Evolutionary conservation across 257 asterid genomes (phyloP).

Genomic region (Leonotis leonurus): DNA sequence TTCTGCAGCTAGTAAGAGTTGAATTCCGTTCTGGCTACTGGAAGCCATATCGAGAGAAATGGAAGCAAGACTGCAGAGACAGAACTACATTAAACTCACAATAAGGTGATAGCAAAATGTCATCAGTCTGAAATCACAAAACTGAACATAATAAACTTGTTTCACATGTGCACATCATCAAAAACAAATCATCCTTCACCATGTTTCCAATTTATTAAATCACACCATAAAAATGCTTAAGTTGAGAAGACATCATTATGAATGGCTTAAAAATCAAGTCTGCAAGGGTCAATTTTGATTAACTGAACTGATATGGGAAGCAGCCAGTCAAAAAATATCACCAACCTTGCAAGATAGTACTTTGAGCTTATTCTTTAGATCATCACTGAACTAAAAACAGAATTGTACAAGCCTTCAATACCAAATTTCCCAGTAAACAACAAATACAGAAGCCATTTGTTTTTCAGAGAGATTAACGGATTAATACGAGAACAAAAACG

Average conservation of each 20-base stretch:
- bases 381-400: too few relatives aligned
- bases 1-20: conserved; percentile 50
- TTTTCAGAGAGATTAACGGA: background rate
- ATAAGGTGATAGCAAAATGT: background rate
- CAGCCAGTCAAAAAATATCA: background rate
- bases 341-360: too few relatives aligned
- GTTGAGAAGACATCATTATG: background rate
- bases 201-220: background rate
- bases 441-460: background rate
- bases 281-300: too few relatives aligned
- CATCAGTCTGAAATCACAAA: background rate
- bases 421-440: background rate
- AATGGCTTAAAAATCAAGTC: background rate
- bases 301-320: background rate
- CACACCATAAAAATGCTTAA: background rate
- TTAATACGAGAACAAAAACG: background rate
- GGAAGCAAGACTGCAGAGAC: conserved; percentile 19
- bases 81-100: conserved; percentile 5
- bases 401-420: background rate
- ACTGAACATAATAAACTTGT: background rate
- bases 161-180: background rate
- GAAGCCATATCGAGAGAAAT: conserved; percentile 30
- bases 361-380: too few relatives aligned
- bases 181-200: background rate
- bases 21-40: conserved; percentile 51